These are phyloP conservation scores for Solanum chiquidenum DNA, from an alignment of 257 asterid genomes.

Conservation along the genomic window DNA sequence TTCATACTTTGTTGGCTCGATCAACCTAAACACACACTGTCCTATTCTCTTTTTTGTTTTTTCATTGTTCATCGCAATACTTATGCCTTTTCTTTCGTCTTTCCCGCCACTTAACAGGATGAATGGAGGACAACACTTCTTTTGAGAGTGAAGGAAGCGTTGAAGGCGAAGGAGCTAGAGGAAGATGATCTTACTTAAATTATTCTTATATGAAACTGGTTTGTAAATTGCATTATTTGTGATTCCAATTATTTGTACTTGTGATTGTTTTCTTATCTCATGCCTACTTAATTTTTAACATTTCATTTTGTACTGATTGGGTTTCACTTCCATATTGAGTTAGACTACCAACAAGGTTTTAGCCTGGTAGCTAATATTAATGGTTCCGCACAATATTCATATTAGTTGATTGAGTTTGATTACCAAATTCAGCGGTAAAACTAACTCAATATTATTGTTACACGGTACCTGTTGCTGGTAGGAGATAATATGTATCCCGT, in stretches of 20 bases:
- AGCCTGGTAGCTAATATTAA: background rate
- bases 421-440: background rate
- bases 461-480: fast-evolving
- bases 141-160: slow-evolving; percentile 84
- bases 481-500: background rate
- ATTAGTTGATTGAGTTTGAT: background rate
- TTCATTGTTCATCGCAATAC: background rate
- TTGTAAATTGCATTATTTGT: background rate
- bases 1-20: background rate
- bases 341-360: background rate
- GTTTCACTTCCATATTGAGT: background rate
- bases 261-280: background rate
- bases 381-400: background rate
- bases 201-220: background rate
- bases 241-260: background rate
- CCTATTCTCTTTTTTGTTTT: background rate
- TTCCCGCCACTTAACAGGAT: slow-evolving; percentile 33
- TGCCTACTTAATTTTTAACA: background rate
- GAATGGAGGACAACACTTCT: slow-evolving; percentile 88
- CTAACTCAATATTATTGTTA: background rate
- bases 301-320: background rate
- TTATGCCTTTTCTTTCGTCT: slow-evolving; percentile 13
- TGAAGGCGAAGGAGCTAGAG: slow-evolving; percentile 90
- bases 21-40: background rate
- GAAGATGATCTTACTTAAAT: slow-evolving; percentile 86